Conservation (phyloP, 495 filamentous ascomycete species). For the Neurospora sublineolata region DNA sequence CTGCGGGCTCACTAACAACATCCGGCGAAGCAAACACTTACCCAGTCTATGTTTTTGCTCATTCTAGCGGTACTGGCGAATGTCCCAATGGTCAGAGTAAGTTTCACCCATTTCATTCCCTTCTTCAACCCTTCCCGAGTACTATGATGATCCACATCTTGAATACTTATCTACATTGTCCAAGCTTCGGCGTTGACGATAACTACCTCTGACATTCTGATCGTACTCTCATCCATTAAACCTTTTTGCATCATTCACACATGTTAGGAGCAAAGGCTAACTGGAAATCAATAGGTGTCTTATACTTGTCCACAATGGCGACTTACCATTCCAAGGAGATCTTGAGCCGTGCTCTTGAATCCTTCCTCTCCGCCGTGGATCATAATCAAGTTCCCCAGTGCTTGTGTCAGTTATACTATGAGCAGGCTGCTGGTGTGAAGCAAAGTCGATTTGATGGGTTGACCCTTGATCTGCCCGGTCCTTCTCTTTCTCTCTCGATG, state of each 20-base stretch:
- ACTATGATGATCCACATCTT: slow-evolving; percentile 66
- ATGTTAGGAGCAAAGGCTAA: slow-evolving; percentile 34
- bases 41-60: slow-evolving; percentile 63
- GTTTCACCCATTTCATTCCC: slow-evolving; percentile 22
- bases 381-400: slow-evolving; percentile 24
- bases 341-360: slow-evolving; percentile 44
- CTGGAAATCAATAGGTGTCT: slow-evolving; percentile 43
- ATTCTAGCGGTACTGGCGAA: slow-evolving; percentile 80
- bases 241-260: slow-evolving; percentile 5
- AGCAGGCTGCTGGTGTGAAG: slow-evolving; percentile 27
- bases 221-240: slow-evolving; percentile 28
- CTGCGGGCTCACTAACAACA: slow-evolving; percentile 33
- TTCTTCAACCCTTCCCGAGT: slow-evolving; percentile 11
- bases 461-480: slow-evolving; percentile 38
- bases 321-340: slow-evolving; percentile 23
- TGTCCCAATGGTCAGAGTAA: slow-evolving; percentile 82
- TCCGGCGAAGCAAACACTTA: slow-evolving; percentile 22
- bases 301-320: slow-evolving; percentile 51
- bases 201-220: slow-evolving; percentile 88
- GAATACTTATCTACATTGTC: slow-evolving; percentile 99
- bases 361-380: slow-evolving; percentile 36
- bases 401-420: slow-evolving; percentile 55
- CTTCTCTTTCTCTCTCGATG: slow-evolving; percentile 52
- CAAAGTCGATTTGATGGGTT: slow-evolving; percentile 17
- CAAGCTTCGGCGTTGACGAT: slow-evolving; percentile 71